These are phyloP conservation scores for Filobasidium floriforme DNA, from an alignment of 768 basidiomycete species.

Conservation along the genomic window DNA sequence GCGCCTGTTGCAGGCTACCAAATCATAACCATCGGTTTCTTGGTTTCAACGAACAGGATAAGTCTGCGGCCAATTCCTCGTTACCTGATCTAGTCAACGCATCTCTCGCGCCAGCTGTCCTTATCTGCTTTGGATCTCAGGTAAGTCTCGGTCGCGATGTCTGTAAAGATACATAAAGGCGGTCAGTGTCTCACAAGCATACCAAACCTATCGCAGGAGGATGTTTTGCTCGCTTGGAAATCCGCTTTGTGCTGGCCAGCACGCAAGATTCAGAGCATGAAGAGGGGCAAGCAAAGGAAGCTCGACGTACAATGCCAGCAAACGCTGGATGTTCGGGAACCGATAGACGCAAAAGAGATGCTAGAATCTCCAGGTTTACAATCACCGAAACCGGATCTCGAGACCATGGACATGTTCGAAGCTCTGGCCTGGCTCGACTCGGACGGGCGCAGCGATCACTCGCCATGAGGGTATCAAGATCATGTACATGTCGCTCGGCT, in stretches of 20 bases:
- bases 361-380: background rate
- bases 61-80: background rate
- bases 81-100: slow-evolving; percentile 1
- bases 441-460: background rate
- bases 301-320: background rate
- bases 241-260: background rate
- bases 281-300: background rate
- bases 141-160: background rate
- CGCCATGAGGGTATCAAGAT: background rate
- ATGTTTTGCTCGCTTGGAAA: background rate
- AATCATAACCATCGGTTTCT: background rate
- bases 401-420: background rate
- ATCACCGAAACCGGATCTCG: background rate
- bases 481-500: background rate
- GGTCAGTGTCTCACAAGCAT: background rate
- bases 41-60: background rate
- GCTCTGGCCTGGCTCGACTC: background rate
- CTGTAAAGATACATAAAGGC: background rate
- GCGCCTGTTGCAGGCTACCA: background rate
- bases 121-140: background rate
- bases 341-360: background rate
- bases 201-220: background rate
- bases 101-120: background rate
- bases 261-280: background rate
- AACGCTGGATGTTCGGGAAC: background rate